Evolutionary conservation across 768 basidiomycete genomes (phyloP), one percentile per base, ranked within the genome.

Genomic region (Sutorius australiensis): DNA sequence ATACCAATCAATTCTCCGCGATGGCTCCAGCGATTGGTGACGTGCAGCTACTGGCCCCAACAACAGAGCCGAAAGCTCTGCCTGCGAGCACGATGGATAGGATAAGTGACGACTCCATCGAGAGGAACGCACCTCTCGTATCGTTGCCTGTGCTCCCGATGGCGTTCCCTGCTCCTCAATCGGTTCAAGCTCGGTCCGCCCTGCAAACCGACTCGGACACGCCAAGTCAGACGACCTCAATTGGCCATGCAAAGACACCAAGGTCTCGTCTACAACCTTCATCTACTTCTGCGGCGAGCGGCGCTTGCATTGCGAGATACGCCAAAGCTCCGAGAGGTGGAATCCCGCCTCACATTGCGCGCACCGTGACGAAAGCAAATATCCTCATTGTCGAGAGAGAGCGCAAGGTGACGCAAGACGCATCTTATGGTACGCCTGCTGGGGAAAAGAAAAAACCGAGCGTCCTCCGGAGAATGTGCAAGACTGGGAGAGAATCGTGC

Each of bases 301-400:
- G 36, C 3, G 11, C 36, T 16, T 31, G 45, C 2, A 8, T 48
- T 14, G 34, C 41, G 30, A 48, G 48, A 30, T 50, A 65, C 24
- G 50, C 56, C 2, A 57, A 50, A 36, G 55, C 67, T 9, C 69
- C 67, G 5, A 58, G 61, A 41, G 69, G 67, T 16, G 67, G 69
- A 14, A 55, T 71, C 32, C 69, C 67, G 38, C 69, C 69, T 0
- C 57, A 63, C 24, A 51, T 69, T 27, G 69, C 69, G 13, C 59
- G 67, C n/a, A 59, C 62, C 5, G 67, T 69, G 27, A 67, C 67
- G 21, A 69, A 54, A 43, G 63, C 61, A 2, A 61, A 63, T 37
- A 55, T 61, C 28, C 52, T 71, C 11, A 58, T 58, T 16, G 45
- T 47, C 13, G 67, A 71, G 38, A 51, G 58, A 31, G 69, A 65